Evolutionary conservation across 495 filamentous ascomycete genomes (phyloP).

Genomic region (Podospora pseudocomata): DNA sequence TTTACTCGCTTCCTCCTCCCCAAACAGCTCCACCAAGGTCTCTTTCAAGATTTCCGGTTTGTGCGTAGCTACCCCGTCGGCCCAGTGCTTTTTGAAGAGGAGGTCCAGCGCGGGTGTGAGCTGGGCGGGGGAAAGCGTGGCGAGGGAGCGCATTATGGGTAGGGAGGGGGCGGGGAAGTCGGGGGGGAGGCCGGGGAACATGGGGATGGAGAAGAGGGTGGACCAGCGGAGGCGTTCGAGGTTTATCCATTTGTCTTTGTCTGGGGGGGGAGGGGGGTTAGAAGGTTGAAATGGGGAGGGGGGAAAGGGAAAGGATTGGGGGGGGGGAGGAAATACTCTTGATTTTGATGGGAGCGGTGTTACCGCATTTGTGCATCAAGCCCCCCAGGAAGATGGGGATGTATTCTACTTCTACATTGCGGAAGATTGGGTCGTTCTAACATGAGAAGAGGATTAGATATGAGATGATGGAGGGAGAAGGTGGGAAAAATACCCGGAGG

Average conservation of each 20-base stretch:
- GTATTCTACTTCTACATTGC: conserved; percentile 56
- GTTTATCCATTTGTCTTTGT: conserved; percentile 65
- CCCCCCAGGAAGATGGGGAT: conserved; percentile 69
- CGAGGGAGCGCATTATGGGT: conserved; percentile 47
- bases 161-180: conserved; percentile 60
- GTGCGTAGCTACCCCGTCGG: conserved; percentile 45
- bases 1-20: conserved; percentile 40
- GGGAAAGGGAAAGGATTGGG: background rate
- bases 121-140: conserved; percentile 36
- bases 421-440: conserved; percentile 61
- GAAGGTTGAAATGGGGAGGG: background rate
- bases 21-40: conserved; percentile 50
- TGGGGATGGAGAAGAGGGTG: conserved; percentile 56
- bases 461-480: background rate
- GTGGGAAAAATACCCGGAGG: conserved; percentile 42
- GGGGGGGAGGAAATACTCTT: conserved; percentile 51
- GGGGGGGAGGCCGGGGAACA: conserved; percentile 45
- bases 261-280: conserved; percentile 39
- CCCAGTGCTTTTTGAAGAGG: conserved; percentile 59
- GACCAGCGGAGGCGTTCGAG: conserved; percentile 62
- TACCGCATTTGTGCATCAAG: conserved; percentile 62
- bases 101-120: conserved; percentile 46
- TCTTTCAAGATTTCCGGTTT: conserved; percentile 47
- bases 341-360: conserved; percentile 60
- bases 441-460: background rate